Percentiles rank a stretch among this genome's conserved stretches.
Evolutionary conservation across 108 stramenopile species (phyloP).

Genomic region (Cyclotella cryptica): DNA sequence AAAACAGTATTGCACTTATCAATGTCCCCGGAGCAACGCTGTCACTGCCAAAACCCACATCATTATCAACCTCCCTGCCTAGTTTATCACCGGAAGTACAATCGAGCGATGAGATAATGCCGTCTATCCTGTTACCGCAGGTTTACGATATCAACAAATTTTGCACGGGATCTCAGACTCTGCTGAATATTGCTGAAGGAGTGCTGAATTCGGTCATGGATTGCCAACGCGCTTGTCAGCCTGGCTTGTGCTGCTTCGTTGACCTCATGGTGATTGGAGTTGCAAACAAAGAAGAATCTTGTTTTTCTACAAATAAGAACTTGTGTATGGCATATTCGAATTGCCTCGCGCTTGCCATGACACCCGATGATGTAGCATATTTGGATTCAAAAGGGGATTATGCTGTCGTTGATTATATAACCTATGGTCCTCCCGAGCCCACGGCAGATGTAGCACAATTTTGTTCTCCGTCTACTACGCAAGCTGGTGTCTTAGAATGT

Average conservation of each 20-base stretch:
- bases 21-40: background rate
- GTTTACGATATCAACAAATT: background rate
- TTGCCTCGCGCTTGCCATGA: constrained; percentile 2
- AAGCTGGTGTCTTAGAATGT: constrained; percentile 7
- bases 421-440: background rate
- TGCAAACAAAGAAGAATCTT: background rate
- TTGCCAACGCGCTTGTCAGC: constrained; percentile 8
- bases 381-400: background rate
- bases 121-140: constrained; percentile 8
- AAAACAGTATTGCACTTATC: background rate
- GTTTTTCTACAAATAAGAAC: too few species aligned
- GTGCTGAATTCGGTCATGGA: constrained; percentile 14
- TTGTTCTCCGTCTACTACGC: constrained; percentile 3
- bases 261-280: constrained; percentile 2
- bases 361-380: constrained; percentile 2
- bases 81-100: background rate
- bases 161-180: constrained; percentile 11
- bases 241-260: constrained; percentile 14
- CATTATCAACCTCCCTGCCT: background rate
- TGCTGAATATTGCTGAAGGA: constrained; percentile 13
- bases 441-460: background rate
- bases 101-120: background rate
- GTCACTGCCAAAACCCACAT: background rate
- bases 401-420: background rate
- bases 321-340: constrained; percentile 1